A percentile compares a stretch with the other conserved stretches of the same genome.
These are phyloP conservation scores for Heritiera fomes DNA, from an alignment of 345 rosid species.

Conservation along the genomic window DNA sequence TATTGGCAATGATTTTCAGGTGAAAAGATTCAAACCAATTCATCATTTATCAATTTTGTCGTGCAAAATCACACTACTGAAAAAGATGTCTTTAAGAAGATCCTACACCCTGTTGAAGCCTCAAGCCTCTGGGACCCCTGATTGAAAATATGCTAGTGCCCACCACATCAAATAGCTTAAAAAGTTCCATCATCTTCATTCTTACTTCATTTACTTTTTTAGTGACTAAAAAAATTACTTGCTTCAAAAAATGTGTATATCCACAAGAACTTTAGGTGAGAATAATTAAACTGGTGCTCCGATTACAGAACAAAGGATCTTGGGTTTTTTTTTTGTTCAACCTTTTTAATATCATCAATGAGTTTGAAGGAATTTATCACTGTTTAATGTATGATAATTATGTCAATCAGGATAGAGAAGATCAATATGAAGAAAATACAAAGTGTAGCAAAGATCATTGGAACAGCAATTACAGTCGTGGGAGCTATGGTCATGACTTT, in stretches of 20 bases:
- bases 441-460: constrained; percentile 72
- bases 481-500: constrained; percentile 98
- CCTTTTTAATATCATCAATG: not conserved
- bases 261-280: not conserved
- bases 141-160: not conserved
- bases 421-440: constrained; percentile 57
- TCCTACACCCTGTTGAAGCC: not conserved
- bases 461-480: constrained; percentile 65
- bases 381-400: not conserved
- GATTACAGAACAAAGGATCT: not conserved
- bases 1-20: constrained; percentile 89
- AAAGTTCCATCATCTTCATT: not conserved
- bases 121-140: not conserved
- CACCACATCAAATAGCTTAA: not conserved
- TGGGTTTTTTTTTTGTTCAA: not conserved
- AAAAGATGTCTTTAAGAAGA: not conserved
- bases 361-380: not conserved
- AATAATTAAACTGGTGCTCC: not conserved
- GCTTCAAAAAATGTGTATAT: not conserved
- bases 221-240: not conserved
- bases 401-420: constrained; percentile 60
- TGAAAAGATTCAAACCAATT: constrained; percentile 18
- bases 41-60: not conserved
- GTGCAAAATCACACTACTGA: not conserved
- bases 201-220: not conserved